Evolutionary conservation across 2,329 filamentous ascomycete genomes (phyloP).

Genomic region (Colletotrichum sp.): DNA sequence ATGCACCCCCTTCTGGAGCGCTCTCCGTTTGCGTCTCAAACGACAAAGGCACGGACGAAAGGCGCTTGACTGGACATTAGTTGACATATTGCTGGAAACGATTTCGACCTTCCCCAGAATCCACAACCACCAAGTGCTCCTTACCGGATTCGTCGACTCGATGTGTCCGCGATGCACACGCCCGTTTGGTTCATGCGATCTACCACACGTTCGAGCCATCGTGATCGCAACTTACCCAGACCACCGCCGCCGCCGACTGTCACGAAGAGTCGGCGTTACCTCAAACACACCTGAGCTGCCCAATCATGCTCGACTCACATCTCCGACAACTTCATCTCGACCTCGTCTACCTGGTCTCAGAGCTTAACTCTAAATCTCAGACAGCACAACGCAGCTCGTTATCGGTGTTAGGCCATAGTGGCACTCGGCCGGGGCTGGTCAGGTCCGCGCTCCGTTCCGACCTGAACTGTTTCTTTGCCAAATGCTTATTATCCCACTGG

Average conservation of each 20-base stretch:
- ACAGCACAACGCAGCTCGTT: neutral
- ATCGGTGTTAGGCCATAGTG: neutral
- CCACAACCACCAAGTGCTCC: neutral
- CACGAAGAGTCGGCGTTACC: neutral
- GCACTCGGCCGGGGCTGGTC: neutral
- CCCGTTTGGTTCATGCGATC: neutral
- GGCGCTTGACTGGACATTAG: neutral
- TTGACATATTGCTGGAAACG: neutral
- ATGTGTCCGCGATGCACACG: neutral
- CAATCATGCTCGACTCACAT: neutral
- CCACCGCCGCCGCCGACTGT: neutral
- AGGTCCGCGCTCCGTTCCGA: neutral
- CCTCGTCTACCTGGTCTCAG: neutral
- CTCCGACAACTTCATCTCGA: neutral
- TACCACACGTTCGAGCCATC: neutral
- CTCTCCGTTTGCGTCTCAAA: neutral
- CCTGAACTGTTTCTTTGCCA: neutral
- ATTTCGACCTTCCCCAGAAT: neutral
- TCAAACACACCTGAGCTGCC: neutral
- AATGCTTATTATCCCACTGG: neutral
- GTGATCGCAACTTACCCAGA: neutral
- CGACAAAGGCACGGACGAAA: neutral
- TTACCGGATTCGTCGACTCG: neutral
- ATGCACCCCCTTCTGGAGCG: neutral
- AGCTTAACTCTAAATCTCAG: slow-evolving; percentile 10